Base-by-base conservation (phyloP, 495 filamentous ascomycete species). In the Tuber magnatum region DNA sequence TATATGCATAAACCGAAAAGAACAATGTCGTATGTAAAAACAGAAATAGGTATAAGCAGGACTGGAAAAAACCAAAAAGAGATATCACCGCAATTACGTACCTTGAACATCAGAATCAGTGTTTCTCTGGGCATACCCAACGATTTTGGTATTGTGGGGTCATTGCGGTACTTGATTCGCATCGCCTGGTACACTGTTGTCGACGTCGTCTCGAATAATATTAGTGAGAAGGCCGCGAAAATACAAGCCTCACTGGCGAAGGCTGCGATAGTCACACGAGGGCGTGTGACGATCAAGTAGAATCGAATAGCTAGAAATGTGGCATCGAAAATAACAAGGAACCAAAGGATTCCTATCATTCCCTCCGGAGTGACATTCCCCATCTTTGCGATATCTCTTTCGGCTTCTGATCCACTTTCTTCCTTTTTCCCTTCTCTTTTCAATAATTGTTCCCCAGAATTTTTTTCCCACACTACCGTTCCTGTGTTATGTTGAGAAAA, bases 281-380 rank as follows among this genome's bases (percentile, higher is more conserved):
- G 76, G 18, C 76, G 75, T 41, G 76, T 77, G 28, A 46, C 68
- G 18, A 78, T 48, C 12, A 78, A 20, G 46, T 78, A 78, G 10
- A 77, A 51, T 35, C 76, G 75, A 41, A 77, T 77, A 18, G 75
- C 48, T 4, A 78, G n/a, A 44, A 77, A 78, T 40, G 73, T 24
- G 7, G 76, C 20, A 71, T 77, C 35, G 40, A 78, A 78, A 35
- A 43, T 65, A 22, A 77, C 40, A 9, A 78, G 77, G 61, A 44
- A 65, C 76, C 76, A 78, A 46, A 78, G 41, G 38, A 78, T 28
- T 10, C 70, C 75, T 65, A 78, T 78, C 43, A 78, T 77, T 35
- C 75, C 44, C 41, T 77, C 76, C 9, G 76, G 76, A 65, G 74
- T 61, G 71, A 78, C 71, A 2, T 2, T 7, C n/a, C 32, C n/a